Evolutionary conservation across 2,329 filamentous ascomycete species (phyloP).

Genomic region (Talaromyces piceae): DNA sequence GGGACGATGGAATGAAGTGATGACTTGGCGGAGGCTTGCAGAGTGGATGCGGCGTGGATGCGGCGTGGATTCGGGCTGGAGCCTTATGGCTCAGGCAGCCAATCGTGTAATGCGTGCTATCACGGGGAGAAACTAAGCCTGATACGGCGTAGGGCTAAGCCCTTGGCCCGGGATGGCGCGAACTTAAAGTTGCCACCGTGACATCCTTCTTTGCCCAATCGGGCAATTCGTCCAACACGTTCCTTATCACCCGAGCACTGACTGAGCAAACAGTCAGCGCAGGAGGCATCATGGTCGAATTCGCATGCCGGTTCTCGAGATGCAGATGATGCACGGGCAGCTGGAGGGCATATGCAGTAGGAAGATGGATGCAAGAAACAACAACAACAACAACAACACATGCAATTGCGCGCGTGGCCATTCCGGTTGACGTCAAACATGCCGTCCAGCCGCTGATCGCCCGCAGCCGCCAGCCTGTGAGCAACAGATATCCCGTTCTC

Average conservation of each 20-base stretch:
- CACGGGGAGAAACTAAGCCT: background rate
- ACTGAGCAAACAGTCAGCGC: too few species aligned
- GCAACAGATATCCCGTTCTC: background rate
- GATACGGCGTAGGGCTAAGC: background rate
- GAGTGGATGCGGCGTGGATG: too few species aligned
- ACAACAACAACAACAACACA: too few species aligned
- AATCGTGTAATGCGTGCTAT: too few species aligned
- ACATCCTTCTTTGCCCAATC: background rate
- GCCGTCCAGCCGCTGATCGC: background rate
- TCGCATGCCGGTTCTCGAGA: too few species aligned
- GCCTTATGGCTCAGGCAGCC: too few species aligned
- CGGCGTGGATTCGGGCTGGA: too few species aligned
- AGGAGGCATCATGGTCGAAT: too few species aligned
- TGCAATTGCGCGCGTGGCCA: background rate
- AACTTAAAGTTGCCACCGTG: background rate
- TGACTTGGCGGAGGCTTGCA: background rate
- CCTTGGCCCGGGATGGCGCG: background rate
- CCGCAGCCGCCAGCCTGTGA: background rate
- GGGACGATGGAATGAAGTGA: background rate
- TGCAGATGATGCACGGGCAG: too few species aligned
- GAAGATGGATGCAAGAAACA: too few species aligned
- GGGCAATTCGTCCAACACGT: background rate
- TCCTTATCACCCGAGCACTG: background rate
- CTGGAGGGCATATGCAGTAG: too few species aligned
- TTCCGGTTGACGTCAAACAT: background rate